Base-by-base conservation (phyloP, 2,329 filamentous ascomycete species). In the Chaetomium olivaceum region DNA sequence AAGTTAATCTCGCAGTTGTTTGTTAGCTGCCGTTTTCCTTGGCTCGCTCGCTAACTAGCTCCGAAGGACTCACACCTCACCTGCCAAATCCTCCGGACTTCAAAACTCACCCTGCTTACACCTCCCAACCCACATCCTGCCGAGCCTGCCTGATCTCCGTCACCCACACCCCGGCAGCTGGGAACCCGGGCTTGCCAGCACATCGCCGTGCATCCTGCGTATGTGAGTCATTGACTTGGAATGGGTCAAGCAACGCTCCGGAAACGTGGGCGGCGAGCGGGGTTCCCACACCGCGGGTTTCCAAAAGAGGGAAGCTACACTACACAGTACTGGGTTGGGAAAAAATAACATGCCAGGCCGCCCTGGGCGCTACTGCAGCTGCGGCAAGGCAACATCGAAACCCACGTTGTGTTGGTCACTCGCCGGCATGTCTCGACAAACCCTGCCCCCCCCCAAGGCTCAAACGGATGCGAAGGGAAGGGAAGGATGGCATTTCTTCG, bases 221-320 rank as follows among this genome's bases (percentile, higher is more conserved):
- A 58, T 66, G 59, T 59, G 64, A 66, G 59, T 66, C 64, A 66
- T 62, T 36, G 33, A 36, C 33, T 36, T 58, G 21, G n/a, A 36
- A 50, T 60, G 61, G 33, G 33, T 61, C 33, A n/a, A 21, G 50
- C 60, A 62, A 16, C 52, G n/a, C 25, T 46, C 57, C 57, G 29
- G 39, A 23, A 54, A 63, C 64, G 61, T 63, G 64, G 61, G 64
- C 58, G 25, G 61, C 60, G 64, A 57, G 60, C 58, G 33, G 36
- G 31, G 33, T 21, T 27, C 50, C 29, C 50, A 39, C 50, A 33
- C 21, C 25, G 33, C 61, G 54, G 61, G 27, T 50, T 67, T 36
- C 65, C 65, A 25, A 59, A 62, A 62, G 36, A 14, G 46, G 63
- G 12, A 16, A 54, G 23, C 58, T 7, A 29, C 27, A 11, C 16